phyloP scores from a whole-genome alignment of 2,329 filamentous ascomycete species.

The Zymoseptoria pseudotritici region DNA sequence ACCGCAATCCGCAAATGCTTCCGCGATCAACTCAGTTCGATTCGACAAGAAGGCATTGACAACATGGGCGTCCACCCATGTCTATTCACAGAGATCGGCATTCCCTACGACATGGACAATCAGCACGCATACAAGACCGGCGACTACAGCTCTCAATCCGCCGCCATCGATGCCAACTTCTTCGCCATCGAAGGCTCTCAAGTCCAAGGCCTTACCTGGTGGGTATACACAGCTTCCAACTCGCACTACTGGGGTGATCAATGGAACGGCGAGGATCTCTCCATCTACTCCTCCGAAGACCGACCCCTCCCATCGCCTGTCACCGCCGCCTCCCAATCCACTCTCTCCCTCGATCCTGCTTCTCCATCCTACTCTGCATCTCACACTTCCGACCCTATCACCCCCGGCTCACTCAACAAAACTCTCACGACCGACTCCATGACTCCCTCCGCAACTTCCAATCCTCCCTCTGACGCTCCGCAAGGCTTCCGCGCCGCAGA shows the following conservation, averaged over 20 bases:
- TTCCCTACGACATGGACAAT: conserved; percentile 98
- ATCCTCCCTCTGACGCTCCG: conserved; percentile 44
- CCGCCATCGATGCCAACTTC: conserved; percentile 93
- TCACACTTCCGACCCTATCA: conserved; percentile 52
- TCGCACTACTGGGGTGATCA: conserved; percentile 82
- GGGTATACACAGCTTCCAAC: conserved; percentile 80
- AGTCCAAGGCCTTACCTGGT: conserved; percentile 80
- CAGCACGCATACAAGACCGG: conserved; percentile 93
- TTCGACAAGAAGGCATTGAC: conserved; percentile 79
- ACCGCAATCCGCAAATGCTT: conserved; percentile 91
- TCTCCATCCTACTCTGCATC: conserved; percentile 49
- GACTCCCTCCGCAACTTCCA: conserved; percentile 17
- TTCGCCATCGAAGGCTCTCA: conserved; percentile 80
- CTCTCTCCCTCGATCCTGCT: conserved; percentile 41
- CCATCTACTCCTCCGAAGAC: conserved; percentile 82
- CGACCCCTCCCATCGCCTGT: conserved; percentile 46
- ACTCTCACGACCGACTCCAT: conserved; percentile 55
- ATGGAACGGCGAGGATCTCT: conserved; percentile 97
- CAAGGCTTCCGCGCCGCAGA: conserved; percentile 82
- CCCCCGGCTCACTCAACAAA: conserved; percentile 66
- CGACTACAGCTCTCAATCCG: conserved; percentile 85
- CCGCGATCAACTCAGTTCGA: conserved; percentile 73
- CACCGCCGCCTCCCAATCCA: conserved; percentile 37
- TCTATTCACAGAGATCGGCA: conserved; percentile 89
- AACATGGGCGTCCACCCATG: conserved; percentile 84